phyloP scores from a whole-genome alignment of 176 grass and related monocot species.

The Carex pumila region DNA sequence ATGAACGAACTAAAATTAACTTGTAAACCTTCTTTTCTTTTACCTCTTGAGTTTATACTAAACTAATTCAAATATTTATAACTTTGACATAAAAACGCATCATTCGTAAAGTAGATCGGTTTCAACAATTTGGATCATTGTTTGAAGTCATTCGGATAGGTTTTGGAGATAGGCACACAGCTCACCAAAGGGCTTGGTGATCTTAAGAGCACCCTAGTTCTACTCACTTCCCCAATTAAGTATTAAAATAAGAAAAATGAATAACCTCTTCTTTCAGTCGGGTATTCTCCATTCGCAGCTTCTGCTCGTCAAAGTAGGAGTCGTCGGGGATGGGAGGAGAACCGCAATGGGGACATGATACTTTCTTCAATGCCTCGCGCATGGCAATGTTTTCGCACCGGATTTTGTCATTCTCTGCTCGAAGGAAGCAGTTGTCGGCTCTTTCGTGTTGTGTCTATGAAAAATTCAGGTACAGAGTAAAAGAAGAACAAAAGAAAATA shows the following conservation, averaged over 20 bases:
- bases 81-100: too few relatives aligned
- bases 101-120: too few relatives aligned
- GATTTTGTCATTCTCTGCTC: slow-evolving; percentile 96
- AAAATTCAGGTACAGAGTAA: background rate
- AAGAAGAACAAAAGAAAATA: background rate
- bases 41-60: too few relatives aligned
- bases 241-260: background rate
- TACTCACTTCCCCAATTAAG: background rate
- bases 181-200: too few relatives aligned
- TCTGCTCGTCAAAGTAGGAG: slow-evolving; percentile 90
- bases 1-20: too few relatives aligned
- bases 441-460: slow-evolving; percentile 81
- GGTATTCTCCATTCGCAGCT: slow-evolving; percentile 87
- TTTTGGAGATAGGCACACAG: too few relatives aligned
- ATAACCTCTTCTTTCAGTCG: slow-evolving; percentile 84
- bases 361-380: slow-evolving; percentile 78
- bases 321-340: slow-evolving; percentile 57
- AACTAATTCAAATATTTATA: too few relatives aligned
- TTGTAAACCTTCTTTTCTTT: too few relatives aligned
- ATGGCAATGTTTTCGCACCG: slow-evolving; percentile 94
- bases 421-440: slow-evolving; percentile 74
- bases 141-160: too few relatives aligned
- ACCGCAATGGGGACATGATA: slow-evolving; percentile 81
- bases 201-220: too few relatives aligned
- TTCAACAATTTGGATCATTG: too few relatives aligned